Evolutionary conservation across 139 green algal genomes (phyloP), one percentile per base, ranked within the genome.

Genomic region (Picochlorum costavermella): DNA sequence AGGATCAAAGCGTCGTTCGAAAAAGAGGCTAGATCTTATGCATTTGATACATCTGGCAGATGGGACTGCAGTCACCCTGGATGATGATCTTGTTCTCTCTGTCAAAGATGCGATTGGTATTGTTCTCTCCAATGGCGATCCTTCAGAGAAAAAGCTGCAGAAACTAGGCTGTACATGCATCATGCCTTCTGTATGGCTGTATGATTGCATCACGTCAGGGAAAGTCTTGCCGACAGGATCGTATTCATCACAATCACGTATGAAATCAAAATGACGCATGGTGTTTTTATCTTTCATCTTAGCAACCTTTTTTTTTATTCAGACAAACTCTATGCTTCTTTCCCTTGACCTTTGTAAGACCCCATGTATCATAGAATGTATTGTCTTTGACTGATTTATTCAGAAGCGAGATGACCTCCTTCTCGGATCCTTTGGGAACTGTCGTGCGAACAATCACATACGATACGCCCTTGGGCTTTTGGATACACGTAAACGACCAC

Each of bases 381-480:
- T 53, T 23, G 20, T 53, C 46, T 23, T 53, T 53, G 10, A 53
- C 46, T 53, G 46, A 10, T 0, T 53, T 23, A 2, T 26, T 23
- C 46, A 23, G 20, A 10, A 53, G 12, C 12, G 46, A 2, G 11
- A 53, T 53, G n/a, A 53, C 46, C 11, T 53, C n/a, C n/a, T 23
- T 20, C n/a, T 53, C 46, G 6, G 17, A 10, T 8, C n/a, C 46
- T 28, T 2, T 53, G 17, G 46, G 6, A 12, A 53, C 46, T 26
- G n/a, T 28, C 9, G 5, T 53, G 0, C 46, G 46, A 11, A 53
- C 46, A 53, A 53, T 20, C 2, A 53, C 46, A 20, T 28, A 53
- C 20, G 46, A 53, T 53, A 25, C n/a, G 10, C 12, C 46, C 46
- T 53, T 53, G 46, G 46, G 17, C 46, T 53, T 53, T 53, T 53